Percentiles rank a stretch among this genome's conserved stretches.
These are phyloP conservation scores for Picea engelmannii DNA, from an alignment of 83 land plant genomes.

Conservation along the genomic window DNA sequence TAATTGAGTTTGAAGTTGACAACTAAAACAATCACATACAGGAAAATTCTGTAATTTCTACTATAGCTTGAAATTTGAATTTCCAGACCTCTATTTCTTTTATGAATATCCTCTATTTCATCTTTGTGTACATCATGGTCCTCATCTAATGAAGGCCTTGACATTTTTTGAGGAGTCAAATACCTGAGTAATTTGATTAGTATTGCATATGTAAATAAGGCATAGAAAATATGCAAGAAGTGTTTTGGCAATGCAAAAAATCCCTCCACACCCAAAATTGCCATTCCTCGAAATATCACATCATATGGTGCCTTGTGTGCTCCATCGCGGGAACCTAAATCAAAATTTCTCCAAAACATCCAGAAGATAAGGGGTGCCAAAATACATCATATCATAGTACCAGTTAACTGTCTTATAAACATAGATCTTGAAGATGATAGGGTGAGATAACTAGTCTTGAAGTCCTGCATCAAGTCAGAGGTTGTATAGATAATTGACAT, in stretches of 20 bases:
- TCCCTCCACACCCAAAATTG: too few species aligned
- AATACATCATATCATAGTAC: conserved; percentile 76
- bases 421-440: conserved; percentile 74
- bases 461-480: conserved; percentile 44
- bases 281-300: too few species aligned
- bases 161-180: conserved; percentile 44
- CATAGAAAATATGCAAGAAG: conserved; percentile 60
- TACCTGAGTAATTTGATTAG: conserved; percentile 62
- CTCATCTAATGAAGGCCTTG: conserved; percentile 10
- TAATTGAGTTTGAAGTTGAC: too few species aligned
- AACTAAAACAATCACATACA: too few species aligned
- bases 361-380: too few species aligned
- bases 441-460: conserved; percentile 77
- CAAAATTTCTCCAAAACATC: conserved; percentile 76
- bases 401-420: conserved; percentile 13
- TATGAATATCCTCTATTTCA: too few species aligned
- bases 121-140: too few species aligned
- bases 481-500: too few species aligned
- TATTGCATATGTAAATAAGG: conserved; percentile 54
- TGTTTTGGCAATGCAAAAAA: conserved; percentile 74
- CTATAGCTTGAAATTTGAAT: too few species aligned
- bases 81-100: too few species aligned
- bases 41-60: too few species aligned
- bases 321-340: conserved; percentile 71
- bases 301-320: conserved; percentile 51